A percentile compares a stretch with the other conserved stretches of the same genome.
Conservation (phyloP, 345 rosid genomes). For the Diplotaxis tenuifolia region DNA sequence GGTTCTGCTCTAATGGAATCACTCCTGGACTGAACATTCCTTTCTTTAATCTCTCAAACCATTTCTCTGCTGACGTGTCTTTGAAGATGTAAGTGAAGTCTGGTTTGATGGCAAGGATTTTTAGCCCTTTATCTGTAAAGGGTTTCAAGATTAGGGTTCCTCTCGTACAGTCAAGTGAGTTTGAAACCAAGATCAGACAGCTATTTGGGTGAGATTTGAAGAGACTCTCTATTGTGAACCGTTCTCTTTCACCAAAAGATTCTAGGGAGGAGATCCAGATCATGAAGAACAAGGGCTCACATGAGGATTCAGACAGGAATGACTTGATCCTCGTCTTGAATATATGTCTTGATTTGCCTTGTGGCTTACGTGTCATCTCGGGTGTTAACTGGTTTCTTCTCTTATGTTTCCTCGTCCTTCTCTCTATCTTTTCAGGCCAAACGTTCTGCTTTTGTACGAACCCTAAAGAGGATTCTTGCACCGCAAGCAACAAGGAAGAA, state of each 20-base stretch:
- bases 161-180: slow-evolving; percentile 56
- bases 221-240: slow-evolving; percentile 58
- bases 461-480: slow-evolving; percentile 49
- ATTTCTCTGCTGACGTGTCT: slow-evolving; percentile 58
- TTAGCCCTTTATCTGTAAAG: slow-evolving; percentile 50
- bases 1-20: slow-evolving; percentile 82
- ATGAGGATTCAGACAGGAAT: slow-evolving; percentile 50
- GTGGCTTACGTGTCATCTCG: not conserved
- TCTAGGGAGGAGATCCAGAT: slow-evolving; percentile 79
- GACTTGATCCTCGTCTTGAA: slow-evolving; percentile 46
- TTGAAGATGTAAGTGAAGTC: slow-evolving; percentile 63
- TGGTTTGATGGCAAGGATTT: slow-evolving; percentile 52
- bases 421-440: slow-evolving; percentile 18
- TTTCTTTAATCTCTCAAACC: slow-evolving; percentile 56
- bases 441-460: slow-evolving; percentile 38
- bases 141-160: slow-evolving; percentile 54
- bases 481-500: slow-evolving; percentile 46
- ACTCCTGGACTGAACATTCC: slow-evolving; percentile 71
- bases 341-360: slow-evolving; percentile 24
- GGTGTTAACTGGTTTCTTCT: slow-evolving; percentile 2
- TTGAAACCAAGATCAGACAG: slow-evolving; percentile 72
- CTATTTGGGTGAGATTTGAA: slow-evolving; percentile 56
- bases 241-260: slow-evolving; percentile 63
- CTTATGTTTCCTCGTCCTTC: slow-evolving; percentile 5
- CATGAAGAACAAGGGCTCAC: slow-evolving; percentile 78